phyloP scores from a whole-genome alignment of 371 early-diverging fungal species.

The Mortierella sp. region DNA sequence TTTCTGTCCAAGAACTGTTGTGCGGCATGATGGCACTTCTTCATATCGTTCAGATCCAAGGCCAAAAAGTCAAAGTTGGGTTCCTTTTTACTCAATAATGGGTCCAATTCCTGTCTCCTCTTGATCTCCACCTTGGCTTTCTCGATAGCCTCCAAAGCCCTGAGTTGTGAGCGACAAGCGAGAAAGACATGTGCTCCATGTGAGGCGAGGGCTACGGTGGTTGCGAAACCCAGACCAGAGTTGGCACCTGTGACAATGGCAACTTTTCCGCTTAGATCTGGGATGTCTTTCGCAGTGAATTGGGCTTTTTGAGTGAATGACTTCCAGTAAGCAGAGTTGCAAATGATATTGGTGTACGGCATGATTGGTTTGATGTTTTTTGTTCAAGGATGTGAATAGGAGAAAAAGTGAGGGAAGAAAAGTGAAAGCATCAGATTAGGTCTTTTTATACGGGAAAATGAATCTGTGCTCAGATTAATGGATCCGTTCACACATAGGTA shows the following conservation, averaged over 20 bases:
- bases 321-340: slow-evolving; percentile 50
- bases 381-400: background rate
- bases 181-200: slow-evolving; percentile 73
- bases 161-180: slow-evolving; percentile 69
- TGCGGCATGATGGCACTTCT: slow-evolving; percentile 67
- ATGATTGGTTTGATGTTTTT: slow-evolving; percentile 12
- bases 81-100: slow-evolving; percentile 6
- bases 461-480: background rate
- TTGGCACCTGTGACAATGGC: slow-evolving; percentile 83
- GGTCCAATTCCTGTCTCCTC: slow-evolving; percentile 13
- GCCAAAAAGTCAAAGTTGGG: slow-evolving; percentile 63
- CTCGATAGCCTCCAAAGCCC: slow-evolving; percentile 63
- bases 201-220: slow-evolving; percentile 70
- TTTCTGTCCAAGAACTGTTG: slow-evolving; percentile 61
- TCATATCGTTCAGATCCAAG: slow-evolving; percentile 70
- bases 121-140: slow-evolving; percentile 61
- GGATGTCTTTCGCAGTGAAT: slow-evolving; percentile 63
- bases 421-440: background rate
- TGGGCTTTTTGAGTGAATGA: slow-evolving; percentile 29
- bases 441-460: slow-evolving; percentile 3
- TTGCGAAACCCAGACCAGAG: slow-evolving; percentile 77
- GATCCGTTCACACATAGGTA: background rate
- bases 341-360: slow-evolving; percentile 45
- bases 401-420: background rate
- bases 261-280: slow-evolving; percentile 73